Evolutionary conservation across 208 protist genomes (phyloP), one percentile per base, ranked within the genome.

Genomic region (Leishmania tarentolae): DNA sequence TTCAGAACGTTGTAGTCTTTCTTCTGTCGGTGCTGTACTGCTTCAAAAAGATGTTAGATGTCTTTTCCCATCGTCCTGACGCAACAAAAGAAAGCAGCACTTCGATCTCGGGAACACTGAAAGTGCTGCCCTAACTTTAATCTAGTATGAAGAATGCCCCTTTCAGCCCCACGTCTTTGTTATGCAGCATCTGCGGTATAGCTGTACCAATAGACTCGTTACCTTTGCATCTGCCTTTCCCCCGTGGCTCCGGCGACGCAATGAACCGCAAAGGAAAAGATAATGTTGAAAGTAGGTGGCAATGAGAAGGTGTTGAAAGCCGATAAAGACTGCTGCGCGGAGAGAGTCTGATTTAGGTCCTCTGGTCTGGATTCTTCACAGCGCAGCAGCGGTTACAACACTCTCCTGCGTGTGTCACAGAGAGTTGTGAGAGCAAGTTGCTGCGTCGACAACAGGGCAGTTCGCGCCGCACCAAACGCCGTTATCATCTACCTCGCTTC

Each of bases 101-200:
- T 74, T 85, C 90, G 13, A 94, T 69, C 19, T 84, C 80, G 9
- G 79, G 72, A 0, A 87, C 80, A 73, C 77, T 83, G 65, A 92
- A 80, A 52, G 74, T 50, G 21, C 90, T 91, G 40, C 93, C 88
- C 61, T 82, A 85, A 42, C 86, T 87, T 35, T 79, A 66, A 75
- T 93, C 87, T 21, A 94, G 79, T 19, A 92, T 72, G 17, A 77
- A 78, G 70, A 96, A 96, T 0, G 86, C 83, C 69, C 94, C 93
- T 61, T 90, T 89, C 68, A 94, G 75, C 65, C 94, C 90, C 28
- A 88, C 90, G 5, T 91, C 88, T 68, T 87, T 86, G 78, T 94
- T 88, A 76, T 96, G 93, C 35, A 68, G 76, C 37, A 57, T 63
- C 65, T 15, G 37, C 19, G 65, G 57, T 24, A 85, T 72, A 56